A percentile compares a stretch with the other conserved stretches of the same genome.
phyloP scores from a whole-genome alignment of 2,329 filamentous ascomycete species.

The Ascochyta fabae region DNA sequence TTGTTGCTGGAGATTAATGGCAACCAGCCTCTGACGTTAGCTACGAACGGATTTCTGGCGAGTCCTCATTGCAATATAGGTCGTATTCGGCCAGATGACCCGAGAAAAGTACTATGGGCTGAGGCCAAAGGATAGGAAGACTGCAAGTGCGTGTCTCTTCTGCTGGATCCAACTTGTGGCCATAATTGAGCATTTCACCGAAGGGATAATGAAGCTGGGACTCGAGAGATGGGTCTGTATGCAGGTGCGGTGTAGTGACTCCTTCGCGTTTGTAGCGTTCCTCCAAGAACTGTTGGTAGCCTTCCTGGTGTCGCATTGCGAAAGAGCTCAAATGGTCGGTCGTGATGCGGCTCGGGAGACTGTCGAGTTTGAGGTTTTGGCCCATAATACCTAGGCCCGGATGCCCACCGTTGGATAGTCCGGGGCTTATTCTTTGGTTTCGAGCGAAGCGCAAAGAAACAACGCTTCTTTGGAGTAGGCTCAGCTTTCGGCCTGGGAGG shows the following conservation, averaged over 20 bases:
- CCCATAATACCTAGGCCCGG: background rate
- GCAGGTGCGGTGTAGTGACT: constrained; percentile 19
- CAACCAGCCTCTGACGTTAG: constrained; percentile 23
- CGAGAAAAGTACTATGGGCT: background rate
- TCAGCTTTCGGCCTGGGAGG: constrained; percentile 17
- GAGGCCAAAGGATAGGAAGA: background rate
- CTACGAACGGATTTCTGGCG: constrained; percentile 23
- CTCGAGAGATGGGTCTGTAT: constrained; percentile 7
- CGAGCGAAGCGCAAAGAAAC: background rate
- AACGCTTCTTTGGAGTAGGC: constrained; percentile 12
- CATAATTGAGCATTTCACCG: background rate
- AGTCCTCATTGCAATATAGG: background rate
- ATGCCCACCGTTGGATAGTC: background rate
- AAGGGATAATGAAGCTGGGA: background rate
- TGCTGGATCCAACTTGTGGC: background rate
- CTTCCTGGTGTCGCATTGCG: constrained; percentile 28
- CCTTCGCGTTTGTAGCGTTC: constrained; percentile 39
- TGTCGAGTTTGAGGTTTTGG: background rate
- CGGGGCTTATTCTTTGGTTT: background rate
- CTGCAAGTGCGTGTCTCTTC: background rate
- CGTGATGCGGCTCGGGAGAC: background rate
- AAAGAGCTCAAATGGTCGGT: constrained; percentile 20
- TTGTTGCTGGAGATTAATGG: constrained; percentile 23
- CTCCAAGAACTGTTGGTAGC: constrained; percentile 32
- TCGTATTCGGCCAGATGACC: background rate